Evolutionary conservation across 768 basidiomycete species (phyloP), one percentile per base, ranked within the genome.

Genomic region (Phylloporus arenicola): DNA sequence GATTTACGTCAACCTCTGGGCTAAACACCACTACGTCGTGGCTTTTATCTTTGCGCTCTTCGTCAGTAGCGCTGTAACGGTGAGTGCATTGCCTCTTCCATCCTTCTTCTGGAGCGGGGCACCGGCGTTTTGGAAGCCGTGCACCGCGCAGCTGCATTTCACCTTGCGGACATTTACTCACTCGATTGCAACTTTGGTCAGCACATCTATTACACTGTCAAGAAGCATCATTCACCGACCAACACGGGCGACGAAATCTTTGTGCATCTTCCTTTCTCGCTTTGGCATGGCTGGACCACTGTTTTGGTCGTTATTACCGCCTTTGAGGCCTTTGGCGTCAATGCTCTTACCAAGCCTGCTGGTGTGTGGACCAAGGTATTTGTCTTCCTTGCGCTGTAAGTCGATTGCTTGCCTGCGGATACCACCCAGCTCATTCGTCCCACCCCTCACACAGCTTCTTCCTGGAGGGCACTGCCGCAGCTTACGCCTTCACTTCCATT

Each of bases 141-240:
- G 29, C 37, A 48, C 22, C 16, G 5, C 38, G 20, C 20, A 39
- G 38, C 10, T 39, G 38, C 22, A 14, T 52, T 54, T 50, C 47
- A 48, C 51, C 45, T 33, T 17, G n/a, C 37, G 45, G 44, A 25
- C 34, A 43, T 38, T 47, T 50, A 14, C 58, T 64, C 27, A 64
- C 48, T 13, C 25, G 16, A 31, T 31, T 54, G 25, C 24, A 35
- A 51, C 30, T 41, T 9, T 52, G 47, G 44, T 30, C 34, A 86
- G 78, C 92, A 94, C 69, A 89, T 95, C 67, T 96, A 98, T 74
- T 97, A 94, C 65, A 73, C 89, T 51, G 86, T 97, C 64, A 94
- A 95, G 78, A 91, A 92, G 70, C 79, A 82, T 54, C 83, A 92
- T 65, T 67, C 76, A 24, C 71, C 88, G 24, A 76, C 86, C 60